Percentiles rank a stretch among this genome's conserved stretches.
Conservation (phyloP, 202 grass and related monocot species). For the Cymbopogon flexuosus region DNA sequence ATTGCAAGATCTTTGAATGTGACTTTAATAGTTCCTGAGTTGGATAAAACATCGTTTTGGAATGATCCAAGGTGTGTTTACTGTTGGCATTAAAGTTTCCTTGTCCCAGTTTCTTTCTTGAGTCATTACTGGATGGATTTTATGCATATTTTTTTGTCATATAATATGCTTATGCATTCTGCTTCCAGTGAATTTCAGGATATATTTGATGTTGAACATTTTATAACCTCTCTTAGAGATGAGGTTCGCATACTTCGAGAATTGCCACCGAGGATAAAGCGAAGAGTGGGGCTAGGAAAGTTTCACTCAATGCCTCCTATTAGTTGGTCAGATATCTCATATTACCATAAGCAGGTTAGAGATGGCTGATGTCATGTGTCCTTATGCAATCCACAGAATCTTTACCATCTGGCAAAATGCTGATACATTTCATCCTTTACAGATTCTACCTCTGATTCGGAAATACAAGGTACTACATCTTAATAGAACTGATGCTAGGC, state of each 20-base stretch:
- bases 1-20: conserved; percentile 87
- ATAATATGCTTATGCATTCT: background rate
- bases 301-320: conserved; percentile 72
- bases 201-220: conserved; percentile 90
- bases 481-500: conserved; percentile 77
- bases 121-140: background rate
- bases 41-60: conserved; percentile 95
- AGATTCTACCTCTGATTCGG: conserved; percentile 85
- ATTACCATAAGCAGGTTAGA: conserved; percentile 79
- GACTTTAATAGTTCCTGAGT: conserved; percentile 71
- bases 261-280: conserved; percentile 61
- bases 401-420: background rate
- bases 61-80: conserved; percentile 67
- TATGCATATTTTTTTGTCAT: background rate
- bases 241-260: conserved; percentile 70
- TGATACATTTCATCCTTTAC: background rate
- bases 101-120: background rate
- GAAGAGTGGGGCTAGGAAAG: conserved; percentile 46
- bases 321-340: conserved; percentile 92
- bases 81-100: conserved; percentile 12
- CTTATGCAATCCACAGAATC: background rate
- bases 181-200: conserved; percentile 80
- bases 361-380: background rate
- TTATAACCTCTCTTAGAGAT: conserved; percentile 72
- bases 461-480: conserved; percentile 72